Conservation (phyloP, 2,329 filamentous ascomycete species). For the Bipolaris zeicola region DNA sequence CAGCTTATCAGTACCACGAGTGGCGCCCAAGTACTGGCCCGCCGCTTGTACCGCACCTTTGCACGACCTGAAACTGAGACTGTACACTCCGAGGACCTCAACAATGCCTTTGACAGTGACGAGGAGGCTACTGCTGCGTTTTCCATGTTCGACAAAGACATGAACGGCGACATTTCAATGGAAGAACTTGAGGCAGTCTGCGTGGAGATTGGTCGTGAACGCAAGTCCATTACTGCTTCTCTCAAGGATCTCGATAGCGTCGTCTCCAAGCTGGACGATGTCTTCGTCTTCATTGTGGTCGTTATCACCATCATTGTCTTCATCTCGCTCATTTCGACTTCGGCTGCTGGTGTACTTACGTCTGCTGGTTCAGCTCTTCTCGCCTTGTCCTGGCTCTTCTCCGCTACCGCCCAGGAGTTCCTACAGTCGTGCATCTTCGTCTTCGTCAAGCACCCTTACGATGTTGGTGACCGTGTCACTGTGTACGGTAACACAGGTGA, state of each 20-base stretch:
- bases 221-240: constrained; percentile 92
- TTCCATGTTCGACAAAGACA: constrained; percentile 90
- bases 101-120: constrained; percentile 75
- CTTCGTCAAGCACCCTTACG: constrained; percentile 96
- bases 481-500: constrained; percentile 89
- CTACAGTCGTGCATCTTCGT: constrained; percentile 93
- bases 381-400: constrained; percentile 89
- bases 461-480: constrained; percentile 90
- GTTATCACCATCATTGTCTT: constrained; percentile 85
- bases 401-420: constrained; percentile 91
- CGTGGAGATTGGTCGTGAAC: constrained; percentile 91
- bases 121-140: constrained; percentile 92
- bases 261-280: constrained; percentile 84
- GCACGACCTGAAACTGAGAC: constrained; percentile 75
- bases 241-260: constrained; percentile 95
- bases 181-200: constrained; percentile 92
- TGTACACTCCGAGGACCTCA: constrained; percentile 77
- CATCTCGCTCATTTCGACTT: constrained; percentile 85
- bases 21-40: constrained; percentile 82
- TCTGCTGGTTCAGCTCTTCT: constrained; percentile 87
- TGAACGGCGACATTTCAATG: constrained; percentile 96
- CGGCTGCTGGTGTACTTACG: constrained; percentile 87
- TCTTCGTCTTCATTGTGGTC: constrained; percentile 84
- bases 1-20: constrained; percentile 73
- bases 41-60: constrained; percentile 86